Conservation (phyloP, 208 protist species). For the Leishmania tropica region DNA sequence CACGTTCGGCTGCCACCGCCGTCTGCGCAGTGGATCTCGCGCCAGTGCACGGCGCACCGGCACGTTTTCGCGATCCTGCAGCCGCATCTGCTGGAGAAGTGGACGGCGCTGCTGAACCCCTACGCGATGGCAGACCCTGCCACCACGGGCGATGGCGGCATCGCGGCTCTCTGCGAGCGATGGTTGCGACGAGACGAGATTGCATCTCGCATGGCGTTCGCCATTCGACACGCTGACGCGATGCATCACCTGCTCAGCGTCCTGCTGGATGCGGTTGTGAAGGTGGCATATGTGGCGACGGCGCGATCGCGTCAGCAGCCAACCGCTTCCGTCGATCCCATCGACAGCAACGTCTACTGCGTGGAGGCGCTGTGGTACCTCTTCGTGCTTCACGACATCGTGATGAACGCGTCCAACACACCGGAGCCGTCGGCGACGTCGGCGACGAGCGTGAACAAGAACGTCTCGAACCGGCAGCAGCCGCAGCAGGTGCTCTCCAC, state of each 20-base stretch:
- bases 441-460: conserved; percentile 26
- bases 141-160: background rate
- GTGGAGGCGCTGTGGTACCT: conserved; percentile 44
- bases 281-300: conserved; percentile 49
- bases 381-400: conserved; percentile 58
- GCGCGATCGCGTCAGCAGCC: conserved; percentile 7
- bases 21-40: conserved; percentile 59
- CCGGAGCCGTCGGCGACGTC: background rate
- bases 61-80: conserved; percentile 44
- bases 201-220: conserved; percentile 67
- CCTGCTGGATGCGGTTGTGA: conserved; percentile 70
- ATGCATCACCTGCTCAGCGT: conserved; percentile 66
- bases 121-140: conserved; percentile 8
- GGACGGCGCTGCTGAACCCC: conserved; percentile 24
- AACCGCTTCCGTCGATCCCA: background rate
- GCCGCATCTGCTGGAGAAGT: conserved; percentile 13
- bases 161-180: conserved; percentile 6
- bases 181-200: conserved; percentile 40
- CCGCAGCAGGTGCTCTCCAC: background rate
- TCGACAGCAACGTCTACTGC: conserved; percentile 29
- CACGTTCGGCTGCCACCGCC: conserved; percentile 26
- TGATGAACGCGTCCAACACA: conserved; percentile 37
- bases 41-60: conserved; percentile 43
- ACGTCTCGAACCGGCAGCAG: background rate
- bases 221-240: conserved; percentile 60